Conservation (phyloP, 2,329 filamentous ascomycete genomes). For the Metarhizium brunneum region DNA sequence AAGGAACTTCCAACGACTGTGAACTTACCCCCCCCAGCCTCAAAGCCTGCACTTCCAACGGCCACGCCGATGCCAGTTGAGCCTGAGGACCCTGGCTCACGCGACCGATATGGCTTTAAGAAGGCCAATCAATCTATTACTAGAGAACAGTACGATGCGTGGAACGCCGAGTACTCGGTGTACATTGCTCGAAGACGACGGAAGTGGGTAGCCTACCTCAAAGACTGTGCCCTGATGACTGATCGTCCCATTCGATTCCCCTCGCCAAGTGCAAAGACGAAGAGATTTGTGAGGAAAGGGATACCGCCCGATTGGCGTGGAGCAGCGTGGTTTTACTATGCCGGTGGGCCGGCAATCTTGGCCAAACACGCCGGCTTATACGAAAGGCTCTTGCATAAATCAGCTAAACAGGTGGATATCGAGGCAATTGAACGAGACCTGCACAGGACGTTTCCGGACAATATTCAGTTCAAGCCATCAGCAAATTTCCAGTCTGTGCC, state of each 20-base stretch:
- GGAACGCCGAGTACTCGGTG: constrained; percentile 66
- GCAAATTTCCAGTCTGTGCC: constrained; percentile 22
- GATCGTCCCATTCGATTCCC: constrained; percentile 70
- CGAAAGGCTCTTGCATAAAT: constrained; percentile 53
- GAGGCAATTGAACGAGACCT: constrained; percentile 92
- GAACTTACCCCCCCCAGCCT: constrained; percentile 7
- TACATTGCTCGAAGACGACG: constrained; percentile 65
- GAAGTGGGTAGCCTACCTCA: constrained; percentile 76
- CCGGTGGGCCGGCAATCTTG: constrained; percentile 72
- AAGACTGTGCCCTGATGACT: constrained; percentile 64
- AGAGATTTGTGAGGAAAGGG: constrained; percentile 84
- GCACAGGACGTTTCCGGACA: constrained; percentile 91
- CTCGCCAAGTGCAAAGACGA: constrained; percentile 70
- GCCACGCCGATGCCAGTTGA: constrained; percentile 23
- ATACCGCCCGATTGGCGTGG: constrained; percentile 91
- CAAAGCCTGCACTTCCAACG: constrained; percentile 12
- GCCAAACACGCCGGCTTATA: constrained; percentile 72
- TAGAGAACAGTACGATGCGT: constrained; percentile 68
- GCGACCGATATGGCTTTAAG: constrained; percentile 87
- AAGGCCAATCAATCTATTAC: constrained; percentile 76
- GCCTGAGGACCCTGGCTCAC: constrained; percentile 39
- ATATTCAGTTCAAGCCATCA: constrained; percentile 73
- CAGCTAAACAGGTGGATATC: constrained; percentile 62
- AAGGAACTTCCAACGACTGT: constrained; percentile 4
- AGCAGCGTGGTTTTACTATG: constrained; percentile 96